Conservation (phyloP, 495 filamentous ascomycete genomes). For the Hypomontagnella monticulosa region DNA sequence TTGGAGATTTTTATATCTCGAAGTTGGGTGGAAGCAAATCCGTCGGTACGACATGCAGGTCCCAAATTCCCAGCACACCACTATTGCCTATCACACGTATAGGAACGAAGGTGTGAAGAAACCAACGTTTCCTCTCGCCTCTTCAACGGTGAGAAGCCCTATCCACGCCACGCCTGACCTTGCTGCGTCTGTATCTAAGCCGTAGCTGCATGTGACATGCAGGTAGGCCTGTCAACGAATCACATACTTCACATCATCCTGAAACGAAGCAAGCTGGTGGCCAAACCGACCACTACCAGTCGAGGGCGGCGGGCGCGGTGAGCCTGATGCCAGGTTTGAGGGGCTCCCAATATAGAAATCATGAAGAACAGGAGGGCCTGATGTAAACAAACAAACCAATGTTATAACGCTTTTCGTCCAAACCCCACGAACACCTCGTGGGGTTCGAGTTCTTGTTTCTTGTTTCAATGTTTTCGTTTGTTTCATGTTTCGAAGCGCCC, state of each 20-base stretch:
- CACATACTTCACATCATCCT: conserved; percentile 6
- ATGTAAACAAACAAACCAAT: conserved; percentile 12
- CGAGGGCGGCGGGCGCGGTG: conserved; percentile 16
- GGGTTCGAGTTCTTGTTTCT: conserved; percentile 26
- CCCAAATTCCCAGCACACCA: conserved; percentile 27
- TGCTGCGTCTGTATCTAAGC: background rate
- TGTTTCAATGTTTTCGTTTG: conserved; percentile 44
- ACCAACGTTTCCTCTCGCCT: background rate
- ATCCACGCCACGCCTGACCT: conserved; percentile 8
- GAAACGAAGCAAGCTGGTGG: conserved; percentile 25
- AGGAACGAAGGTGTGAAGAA: background rate
- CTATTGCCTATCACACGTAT: conserved; percentile 19
- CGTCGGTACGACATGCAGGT: conserved; percentile 26
- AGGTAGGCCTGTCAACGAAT: conserved; percentile 31
- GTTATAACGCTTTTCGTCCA: background rate
- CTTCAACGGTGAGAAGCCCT: conserved; percentile 18
- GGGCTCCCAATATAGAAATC: conserved; percentile 32
- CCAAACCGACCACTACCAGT: conserved; percentile 26
- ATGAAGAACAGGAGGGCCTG: conserved; percentile 15
- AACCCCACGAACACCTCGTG: conserved; percentile 29
- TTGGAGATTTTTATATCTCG: conserved; percentile 17
- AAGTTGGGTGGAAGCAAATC: conserved; percentile 4
- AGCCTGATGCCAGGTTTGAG: conserved; percentile 35
- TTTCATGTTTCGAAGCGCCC: conserved; percentile 45
- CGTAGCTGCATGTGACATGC: conserved; percentile 25